Evolutionary conservation across 148 eudicot species (phyloP).

Genomic region (Heliamphora exappendiculata): DNA sequence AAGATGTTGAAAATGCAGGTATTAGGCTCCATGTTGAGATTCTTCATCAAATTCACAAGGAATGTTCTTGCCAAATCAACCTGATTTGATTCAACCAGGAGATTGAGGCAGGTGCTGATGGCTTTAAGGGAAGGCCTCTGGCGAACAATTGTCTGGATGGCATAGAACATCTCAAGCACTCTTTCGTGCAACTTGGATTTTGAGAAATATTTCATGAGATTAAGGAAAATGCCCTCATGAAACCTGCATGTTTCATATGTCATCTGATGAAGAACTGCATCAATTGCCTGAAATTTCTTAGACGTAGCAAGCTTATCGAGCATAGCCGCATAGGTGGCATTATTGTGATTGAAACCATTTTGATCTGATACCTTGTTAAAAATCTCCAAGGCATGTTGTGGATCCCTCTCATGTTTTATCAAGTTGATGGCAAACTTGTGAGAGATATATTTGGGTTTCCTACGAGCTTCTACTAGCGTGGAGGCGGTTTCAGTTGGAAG

Average conservation of each 20-base stretch:
- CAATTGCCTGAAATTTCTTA: slow-evolving; percentile 63
- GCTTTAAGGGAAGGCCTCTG: slow-evolving; percentile 78
- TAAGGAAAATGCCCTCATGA: slow-evolving; percentile 70
- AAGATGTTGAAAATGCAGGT: slow-evolving; percentile 87
- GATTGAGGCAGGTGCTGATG: slow-evolving; percentile 83
- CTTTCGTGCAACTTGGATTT: slow-evolving; percentile 52
- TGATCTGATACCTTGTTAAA: slow-evolving; percentile 72
- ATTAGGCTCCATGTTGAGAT: slow-evolving; percentile 61
- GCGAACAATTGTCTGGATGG: slow-evolving; percentile 54
- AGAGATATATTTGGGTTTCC: slow-evolving; percentile 47
- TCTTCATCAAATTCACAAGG: slow-evolving; percentile 42
- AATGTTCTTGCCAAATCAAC: slow-evolving; percentile 58
- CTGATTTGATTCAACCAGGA: slow-evolving; percentile 65
- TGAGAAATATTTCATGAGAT: slow-evolving; percentile 84
- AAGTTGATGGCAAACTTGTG: slow-evolving; percentile 54
- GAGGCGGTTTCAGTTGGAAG: slow-evolving; percentile 26
- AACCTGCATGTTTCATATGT: slow-evolving; percentile 76
- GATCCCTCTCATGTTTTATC: slow-evolving; percentile 65
- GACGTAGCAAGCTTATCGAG: slow-evolving; percentile 65
- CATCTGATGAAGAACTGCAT: slow-evolving; percentile 66
- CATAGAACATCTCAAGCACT: slow-evolving; percentile 73
- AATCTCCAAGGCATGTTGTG: slow-evolving; percentile 66
- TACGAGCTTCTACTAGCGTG: slow-evolving; percentile 10
- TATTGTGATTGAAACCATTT: slow-evolving; percentile 80
- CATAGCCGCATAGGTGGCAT: slow-evolving; percentile 59